phyloP scores from a whole-genome alignment of 1,139 yeast genomes.

The Citeromyces siamensis region DNA sequence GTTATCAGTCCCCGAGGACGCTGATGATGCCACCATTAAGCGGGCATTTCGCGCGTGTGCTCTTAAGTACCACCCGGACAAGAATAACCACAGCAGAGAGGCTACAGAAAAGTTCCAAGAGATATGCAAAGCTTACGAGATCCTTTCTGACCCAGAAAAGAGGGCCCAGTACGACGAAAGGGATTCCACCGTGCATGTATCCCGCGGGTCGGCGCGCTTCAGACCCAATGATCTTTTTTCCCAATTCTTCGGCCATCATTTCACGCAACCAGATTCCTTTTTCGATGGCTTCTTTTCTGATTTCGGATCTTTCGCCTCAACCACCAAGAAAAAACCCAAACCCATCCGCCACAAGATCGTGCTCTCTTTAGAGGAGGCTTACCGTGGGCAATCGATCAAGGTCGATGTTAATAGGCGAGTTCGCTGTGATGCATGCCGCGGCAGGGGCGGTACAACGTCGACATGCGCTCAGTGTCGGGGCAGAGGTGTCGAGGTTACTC shows the following conservation, averaged over 20 bases:
- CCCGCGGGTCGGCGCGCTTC: slow-evolving; percentile 8
- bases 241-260: slow-evolving; percentile 19
- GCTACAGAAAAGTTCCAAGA: slow-evolving; percentile 52
- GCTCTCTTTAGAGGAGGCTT: slow-evolving; percentile 33
- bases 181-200: slow-evolving; percentile 16
- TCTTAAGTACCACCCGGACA: slow-evolving; percentile 84
- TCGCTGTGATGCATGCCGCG: slow-evolving; percentile 29
- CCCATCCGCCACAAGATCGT: slow-evolving; percentile 29
- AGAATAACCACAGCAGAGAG: slow-evolving; percentile 25
- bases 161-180: slow-evolving; percentile 45
- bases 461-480: slow-evolving; percentile 27
- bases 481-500: slow-evolving; percentile 20
- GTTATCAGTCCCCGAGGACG: slow-evolving; percentile 15
- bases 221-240: slow-evolving; percentile 19
- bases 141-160: slow-evolving; percentile 37
- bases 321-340: slow-evolving; percentile 24
- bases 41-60: slow-evolving; percentile 85
- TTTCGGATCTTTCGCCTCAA: neutral
- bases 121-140: slow-evolving; percentile 47
- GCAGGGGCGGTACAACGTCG: slow-evolving; percentile 26
- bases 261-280: slow-evolving; percentile 1
- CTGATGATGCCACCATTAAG: slow-evolving; percentile 26
- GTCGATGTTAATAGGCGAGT: slow-evolving; percentile 30
- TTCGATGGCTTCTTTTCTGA: slow-evolving; percentile 1
- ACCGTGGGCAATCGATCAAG: slow-evolving; percentile 32